Evolutionary conservation across 2,329 filamentous ascomycete genomes (phyloP).

Genomic region (Cladosporium sp.): DNA sequence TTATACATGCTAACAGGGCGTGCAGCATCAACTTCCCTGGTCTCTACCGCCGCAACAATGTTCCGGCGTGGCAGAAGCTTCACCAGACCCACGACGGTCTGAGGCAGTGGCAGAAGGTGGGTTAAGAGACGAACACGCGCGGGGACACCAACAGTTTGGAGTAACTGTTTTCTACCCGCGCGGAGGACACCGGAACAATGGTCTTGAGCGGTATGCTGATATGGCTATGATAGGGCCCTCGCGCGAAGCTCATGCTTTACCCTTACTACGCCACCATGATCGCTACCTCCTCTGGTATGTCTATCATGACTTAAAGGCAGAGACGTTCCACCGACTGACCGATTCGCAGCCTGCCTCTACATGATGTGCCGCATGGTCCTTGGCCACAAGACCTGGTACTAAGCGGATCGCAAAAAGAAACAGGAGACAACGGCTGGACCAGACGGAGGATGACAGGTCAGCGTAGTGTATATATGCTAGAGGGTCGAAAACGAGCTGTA

Average conservation of each 20-base stretch:
- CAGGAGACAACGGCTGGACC: neutral
- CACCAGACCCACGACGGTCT: constrained; percentile 70
- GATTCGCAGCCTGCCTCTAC: constrained; percentile 51
- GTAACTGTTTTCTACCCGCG: too few species aligned
- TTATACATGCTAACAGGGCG: constrained; percentile 4
- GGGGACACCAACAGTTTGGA: neutral
- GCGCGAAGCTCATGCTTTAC: constrained; percentile 60
- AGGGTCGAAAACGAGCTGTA: constrained; percentile 13
- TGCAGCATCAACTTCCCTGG: constrained; percentile 26
- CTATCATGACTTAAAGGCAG: constrained; percentile 10
- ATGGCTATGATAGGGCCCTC: constrained; percentile 49
- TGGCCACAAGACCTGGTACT: constrained; percentile 73
- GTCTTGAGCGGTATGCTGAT: constrained; percentile 14
- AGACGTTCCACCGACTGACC: constrained; percentile 8
- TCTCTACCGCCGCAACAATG: constrained; percentile 69
- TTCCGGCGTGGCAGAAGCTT: constrained; percentile 67
- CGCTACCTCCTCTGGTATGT: constrained; percentile 50
- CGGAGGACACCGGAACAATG: too few species aligned
- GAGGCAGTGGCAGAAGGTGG: constrained; percentile 72
- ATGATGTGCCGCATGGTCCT: constrained; percentile 67
- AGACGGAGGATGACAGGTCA: neutral
- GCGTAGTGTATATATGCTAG: constrained; percentile 10
- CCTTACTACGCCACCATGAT: constrained; percentile 58
- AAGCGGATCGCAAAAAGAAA: neutral
- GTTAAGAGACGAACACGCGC: neutral